Evolutionary conservation across 2,329 filamentous ascomycete genomes (phyloP).

Genomic region (Polychaeton citri): DNA sequence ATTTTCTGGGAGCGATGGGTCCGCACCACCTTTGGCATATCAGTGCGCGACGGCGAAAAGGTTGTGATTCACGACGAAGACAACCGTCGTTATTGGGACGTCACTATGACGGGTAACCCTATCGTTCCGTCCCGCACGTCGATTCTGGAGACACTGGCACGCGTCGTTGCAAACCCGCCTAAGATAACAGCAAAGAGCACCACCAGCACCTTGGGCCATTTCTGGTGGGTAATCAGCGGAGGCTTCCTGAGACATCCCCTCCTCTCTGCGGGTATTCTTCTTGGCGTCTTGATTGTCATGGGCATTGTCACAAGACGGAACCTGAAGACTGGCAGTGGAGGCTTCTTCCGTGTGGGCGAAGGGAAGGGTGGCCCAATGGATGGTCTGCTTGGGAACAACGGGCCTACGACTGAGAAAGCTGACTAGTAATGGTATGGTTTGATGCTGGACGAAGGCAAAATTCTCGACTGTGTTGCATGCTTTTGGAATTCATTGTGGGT

Average conservation of each 20-base stretch:
- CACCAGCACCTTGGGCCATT: constrained; percentile 56
- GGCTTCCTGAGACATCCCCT: constrained; percentile 32
- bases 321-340: constrained; percentile 12
- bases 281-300: constrained; percentile 32
- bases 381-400: constrained; percentile 39
- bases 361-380: constrained; percentile 49
- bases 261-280: constrained; percentile 39
- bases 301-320: constrained; percentile 18
- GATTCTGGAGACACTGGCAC: constrained; percentile 74
- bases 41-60: constrained; percentile 68
- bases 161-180: constrained; percentile 54
- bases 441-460: no score
- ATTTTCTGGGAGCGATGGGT: constrained; percentile 98
- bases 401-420: neutral
- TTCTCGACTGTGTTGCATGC: no score
- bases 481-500: no score
- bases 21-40: constrained; percentile 83
- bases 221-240: constrained; percentile 41
- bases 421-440: neutral
- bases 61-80: constrained; percentile 97
- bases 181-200: constrained; percentile 66
- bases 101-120: constrained; percentile 72
- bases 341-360: constrained; percentile 31
- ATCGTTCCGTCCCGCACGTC: constrained; percentile 83
- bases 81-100: constrained; percentile 90